Evolutionary conservation across 768 basidiomycete species (phyloP).

Genomic region (Leccinum aurantiacum): DNA sequence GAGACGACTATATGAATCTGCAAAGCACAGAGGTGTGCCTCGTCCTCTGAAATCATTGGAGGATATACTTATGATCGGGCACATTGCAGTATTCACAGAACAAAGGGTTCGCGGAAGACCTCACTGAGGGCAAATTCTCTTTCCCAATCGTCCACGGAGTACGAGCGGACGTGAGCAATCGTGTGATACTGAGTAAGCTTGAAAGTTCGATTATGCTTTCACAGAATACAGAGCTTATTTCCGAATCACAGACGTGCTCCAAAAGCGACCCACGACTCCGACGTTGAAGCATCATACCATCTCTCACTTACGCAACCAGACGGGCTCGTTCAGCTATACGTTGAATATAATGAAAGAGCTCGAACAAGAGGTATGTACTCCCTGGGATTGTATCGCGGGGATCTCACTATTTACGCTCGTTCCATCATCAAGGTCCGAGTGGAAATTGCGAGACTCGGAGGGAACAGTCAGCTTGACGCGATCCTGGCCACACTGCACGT

Average conservation of each 20-base stretch:
- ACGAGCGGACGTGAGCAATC: constrained; percentile 73
- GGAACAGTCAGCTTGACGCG: constrained; percentile 62
- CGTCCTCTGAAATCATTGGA: neutral
- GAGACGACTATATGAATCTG: constrained; percentile 97
- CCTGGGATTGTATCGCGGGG: neutral
- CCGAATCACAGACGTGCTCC: constrained; percentile 68
- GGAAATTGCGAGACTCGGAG: constrained; percentile 76
- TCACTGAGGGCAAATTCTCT: constrained; percentile 80
- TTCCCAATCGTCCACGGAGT: constrained; percentile 80
- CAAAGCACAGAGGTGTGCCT: constrained; percentile 76
- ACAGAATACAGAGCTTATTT: neutral
- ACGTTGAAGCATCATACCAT: constrained; percentile 84
- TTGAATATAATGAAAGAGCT: constrained; percentile 62
- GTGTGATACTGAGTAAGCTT: constrained; percentile 77
- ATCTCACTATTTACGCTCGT: neutral
- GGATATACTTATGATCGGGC: neutral
- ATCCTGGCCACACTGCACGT: constrained; percentile 59
- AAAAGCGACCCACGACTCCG: constrained; percentile 84
- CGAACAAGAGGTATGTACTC: constrained; percentile 49
- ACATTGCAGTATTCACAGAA: constrained; percentile 58
- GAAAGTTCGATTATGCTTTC: neutral
- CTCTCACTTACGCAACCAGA: constrained; percentile 68
- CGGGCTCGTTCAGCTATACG: constrained; percentile 87
- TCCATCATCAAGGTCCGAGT: constrained; percentile 38
- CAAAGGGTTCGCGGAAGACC: constrained; percentile 70